phyloP scores from a whole-genome alignment of 1,284 basidiomycete species.

The Ceratobasidium sp. region DNA sequence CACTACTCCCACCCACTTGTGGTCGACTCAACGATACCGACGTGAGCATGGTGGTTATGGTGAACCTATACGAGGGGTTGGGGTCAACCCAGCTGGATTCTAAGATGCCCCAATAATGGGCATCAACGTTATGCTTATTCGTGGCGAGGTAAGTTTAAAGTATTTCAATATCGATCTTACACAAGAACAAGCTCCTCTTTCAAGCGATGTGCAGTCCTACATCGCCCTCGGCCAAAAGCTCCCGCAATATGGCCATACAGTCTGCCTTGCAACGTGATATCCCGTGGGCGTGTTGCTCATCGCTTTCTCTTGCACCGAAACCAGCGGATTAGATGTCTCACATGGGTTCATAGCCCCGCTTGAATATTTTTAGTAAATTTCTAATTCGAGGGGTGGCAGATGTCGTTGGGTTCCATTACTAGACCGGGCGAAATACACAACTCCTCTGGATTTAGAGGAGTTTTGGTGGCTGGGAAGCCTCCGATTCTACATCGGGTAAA shows the following conservation, averaged over 20 bases:
- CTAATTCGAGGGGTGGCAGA: conserved; percentile 55
- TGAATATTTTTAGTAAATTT: too few relatives aligned
- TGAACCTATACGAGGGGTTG: conserved; percentile 11
- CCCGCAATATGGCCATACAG: conserved; percentile 66
- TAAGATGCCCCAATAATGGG: conserved; percentile 60
- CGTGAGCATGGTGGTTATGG: too few relatives aligned
- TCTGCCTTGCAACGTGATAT: conserved; percentile 71
- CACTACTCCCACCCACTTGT: too few relatives aligned
- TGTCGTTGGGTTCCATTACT: conserved; percentile 74
- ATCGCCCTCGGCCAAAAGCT: conserved; percentile 70
- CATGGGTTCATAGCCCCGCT: too few relatives aligned
- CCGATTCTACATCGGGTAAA: conserved; percentile 72
- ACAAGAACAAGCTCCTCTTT: too few relatives aligned
- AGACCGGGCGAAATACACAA: conserved; percentile 63
- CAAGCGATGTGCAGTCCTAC: conserved; percentile 79
- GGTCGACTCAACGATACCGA: too few relatives aligned
- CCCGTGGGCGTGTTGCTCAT: conserved; percentile 77
- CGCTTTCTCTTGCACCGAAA: conserved; percentile 68
- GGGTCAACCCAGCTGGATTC: conserved; percentile 12
- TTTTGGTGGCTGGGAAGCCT: conserved; percentile 64
- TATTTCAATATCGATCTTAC: too few relatives aligned
- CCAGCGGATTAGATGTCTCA: conserved; percentile 70
- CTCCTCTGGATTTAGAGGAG: conserved; percentile 59
- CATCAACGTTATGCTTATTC: conserved; percentile 71
- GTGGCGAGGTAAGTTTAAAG: conserved; percentile 58